A percentile compares a stretch with the other conserved stretches of the same genome.
These are phyloP conservation scores for Gracilaria caudata DNA, from an alignment of 23 red algal genomes.

Conservation along the genomic window DNA sequence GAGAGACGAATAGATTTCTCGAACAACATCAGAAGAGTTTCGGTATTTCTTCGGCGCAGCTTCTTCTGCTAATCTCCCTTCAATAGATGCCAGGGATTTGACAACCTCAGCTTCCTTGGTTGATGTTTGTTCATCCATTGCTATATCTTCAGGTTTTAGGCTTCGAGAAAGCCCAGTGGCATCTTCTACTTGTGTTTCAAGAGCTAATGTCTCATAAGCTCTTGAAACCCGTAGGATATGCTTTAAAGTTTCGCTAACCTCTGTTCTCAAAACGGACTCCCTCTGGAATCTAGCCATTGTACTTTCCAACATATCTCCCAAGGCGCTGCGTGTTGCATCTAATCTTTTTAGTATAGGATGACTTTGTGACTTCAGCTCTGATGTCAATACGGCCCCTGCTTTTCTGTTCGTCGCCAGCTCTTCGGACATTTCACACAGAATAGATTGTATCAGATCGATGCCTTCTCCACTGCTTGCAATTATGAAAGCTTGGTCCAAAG, in stretches of 20 bases:
- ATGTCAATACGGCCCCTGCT: slow-evolving; percentile 24
- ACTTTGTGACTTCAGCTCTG: neutral
- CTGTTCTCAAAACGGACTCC: slow-evolving; percentile 30
- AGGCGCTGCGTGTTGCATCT: neutral
- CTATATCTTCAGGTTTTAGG: slow-evolving; percentile 40
- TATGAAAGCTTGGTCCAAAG: slow-evolving; percentile 9
- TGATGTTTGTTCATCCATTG: slow-evolving; percentile 47
- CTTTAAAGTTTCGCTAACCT: slow-evolving; percentile 33
- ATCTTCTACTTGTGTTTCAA: slow-evolving; percentile 52
- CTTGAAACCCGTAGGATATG: slow-evolving; percentile 26
- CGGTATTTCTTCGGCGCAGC: neutral
- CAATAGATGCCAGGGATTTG: slow-evolving; percentile 33
- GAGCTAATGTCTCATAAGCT: slow-evolving; percentile 48
- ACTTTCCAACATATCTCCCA: slow-evolving; percentile 1
- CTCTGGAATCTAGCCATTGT: slow-evolving; percentile 25
- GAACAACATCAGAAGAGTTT: slow-evolving; percentile 17
- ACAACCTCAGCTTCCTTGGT: slow-evolving; percentile 31
- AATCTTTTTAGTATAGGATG: neutral
- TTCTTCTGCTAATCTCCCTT: slow-evolving; percentile 24
- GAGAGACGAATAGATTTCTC: slow-evolving; percentile 55
- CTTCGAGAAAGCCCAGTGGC: slow-evolving; percentile 26
- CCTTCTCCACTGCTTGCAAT: slow-evolving; percentile 25
- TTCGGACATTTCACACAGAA: slow-evolving; percentile 43
- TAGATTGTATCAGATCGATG: slow-evolving; percentile 21
- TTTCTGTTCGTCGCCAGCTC: slow-evolving; percentile 42